Conservation (phyloP, 2,329 filamentous ascomycete species). For the Leptographium procerum region DNA sequence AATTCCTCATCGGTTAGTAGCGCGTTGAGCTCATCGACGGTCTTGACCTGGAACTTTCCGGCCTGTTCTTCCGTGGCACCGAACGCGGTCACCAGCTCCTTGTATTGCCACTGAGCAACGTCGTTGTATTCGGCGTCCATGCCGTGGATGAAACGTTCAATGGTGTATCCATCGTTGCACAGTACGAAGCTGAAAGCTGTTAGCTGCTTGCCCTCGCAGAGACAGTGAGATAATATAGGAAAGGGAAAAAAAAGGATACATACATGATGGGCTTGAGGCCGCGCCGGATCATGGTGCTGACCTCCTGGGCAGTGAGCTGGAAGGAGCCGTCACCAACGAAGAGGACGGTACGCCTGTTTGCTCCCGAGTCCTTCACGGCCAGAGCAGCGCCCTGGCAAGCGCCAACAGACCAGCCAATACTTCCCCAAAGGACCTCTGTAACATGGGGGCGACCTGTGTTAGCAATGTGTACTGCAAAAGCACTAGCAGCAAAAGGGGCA, state of each 20-base stretch:
- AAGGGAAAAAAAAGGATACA: conserved; percentile 17
- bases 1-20: conserved; percentile 13
- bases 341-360: conserved; percentile 58
- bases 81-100: conserved; percentile 12
- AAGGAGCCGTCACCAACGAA: conserved; percentile 86
- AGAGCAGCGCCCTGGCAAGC: conserved; percentile 55
- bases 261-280: conserved; percentile 65
- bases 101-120: conserved; percentile 61
- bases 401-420: conserved; percentile 50
- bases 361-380: conserved; percentile 43
- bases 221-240: no score
- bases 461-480: not conserved
- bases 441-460: not conserved
- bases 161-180: conserved; percentile 81
- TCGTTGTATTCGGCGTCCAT: conserved; percentile 74
- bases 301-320: conserved; percentile 73
- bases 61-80: conserved; percentile 12
- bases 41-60: conserved; percentile 11
- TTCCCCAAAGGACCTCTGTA: conserved; percentile 45
- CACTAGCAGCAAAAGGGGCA: not conserved
- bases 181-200: conserved; percentile 54
- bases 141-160: conserved; percentile 80
- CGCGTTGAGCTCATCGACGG: conserved; percentile 10
- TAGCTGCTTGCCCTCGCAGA: not conserved
- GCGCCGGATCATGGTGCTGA: conserved; percentile 73